Evolutionary conservation across 2,329 filamentous ascomycete species (phyloP).

Genomic region (Paracorniculantispora psalliotae): DNA sequence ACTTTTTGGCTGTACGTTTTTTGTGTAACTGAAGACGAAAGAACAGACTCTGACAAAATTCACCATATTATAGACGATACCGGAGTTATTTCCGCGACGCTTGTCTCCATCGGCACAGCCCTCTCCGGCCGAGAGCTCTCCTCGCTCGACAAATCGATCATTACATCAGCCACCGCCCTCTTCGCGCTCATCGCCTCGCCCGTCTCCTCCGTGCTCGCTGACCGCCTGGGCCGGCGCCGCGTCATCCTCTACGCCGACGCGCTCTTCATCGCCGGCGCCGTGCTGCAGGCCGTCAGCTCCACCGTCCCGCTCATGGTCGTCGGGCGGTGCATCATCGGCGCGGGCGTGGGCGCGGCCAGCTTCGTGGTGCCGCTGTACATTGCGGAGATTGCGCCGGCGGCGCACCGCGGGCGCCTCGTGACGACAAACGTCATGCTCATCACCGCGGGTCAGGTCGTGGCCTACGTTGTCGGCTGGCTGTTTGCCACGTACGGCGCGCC

Average conservation of each 20-base stretch:
- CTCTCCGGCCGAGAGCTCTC: slow-evolving; percentile 53
- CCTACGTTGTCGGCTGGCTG: slow-evolving; percentile 77
- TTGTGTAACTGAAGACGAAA: neutral
- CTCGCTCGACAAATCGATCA: slow-evolving; percentile 63
- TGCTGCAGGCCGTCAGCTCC: slow-evolving; percentile 55
- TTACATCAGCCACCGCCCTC: slow-evolving; percentile 64
- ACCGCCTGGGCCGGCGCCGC: slow-evolving; percentile 54
- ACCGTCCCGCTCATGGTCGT: slow-evolving; percentile 61
- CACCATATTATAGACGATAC: slow-evolving; percentile 49
- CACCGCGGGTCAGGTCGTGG: slow-evolving; percentile 82
- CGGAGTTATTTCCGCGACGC: slow-evolving; percentile 63
- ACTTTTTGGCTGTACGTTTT: slow-evolving; percentile 58
- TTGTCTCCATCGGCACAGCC: slow-evolving; percentile 58
- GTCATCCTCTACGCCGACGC: slow-evolving; percentile 60
- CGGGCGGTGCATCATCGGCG: slow-evolving; percentile 64
- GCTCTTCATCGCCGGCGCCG: slow-evolving; percentile 64
- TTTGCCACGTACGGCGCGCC: slow-evolving; percentile 53
- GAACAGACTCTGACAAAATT: neutral
- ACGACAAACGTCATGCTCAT: slow-evolving; percentile 80
- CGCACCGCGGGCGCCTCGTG: slow-evolving; percentile 71
- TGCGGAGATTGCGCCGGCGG: slow-evolving; percentile 74
- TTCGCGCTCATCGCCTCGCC: slow-evolving; percentile 61
- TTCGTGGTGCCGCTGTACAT: slow-evolving; percentile 87
- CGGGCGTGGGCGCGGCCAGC: slow-evolving; percentile 69
- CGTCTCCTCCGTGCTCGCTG: slow-evolving; percentile 59